phyloP scores from a whole-genome alignment of 352 stramenopile genomes.

The Phytophthora ramorum region DNA sequence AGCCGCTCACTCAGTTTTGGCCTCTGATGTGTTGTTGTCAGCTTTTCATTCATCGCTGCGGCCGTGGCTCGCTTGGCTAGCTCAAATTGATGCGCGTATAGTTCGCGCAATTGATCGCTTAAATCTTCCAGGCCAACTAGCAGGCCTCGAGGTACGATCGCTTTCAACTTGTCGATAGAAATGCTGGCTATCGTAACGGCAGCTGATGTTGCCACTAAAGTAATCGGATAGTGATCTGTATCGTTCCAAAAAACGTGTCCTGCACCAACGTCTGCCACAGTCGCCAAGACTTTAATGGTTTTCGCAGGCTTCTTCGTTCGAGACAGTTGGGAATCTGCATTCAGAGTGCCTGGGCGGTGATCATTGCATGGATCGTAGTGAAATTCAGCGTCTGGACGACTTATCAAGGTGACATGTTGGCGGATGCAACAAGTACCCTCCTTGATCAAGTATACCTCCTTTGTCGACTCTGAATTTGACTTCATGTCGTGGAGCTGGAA shows the following conservation, averaged over 20 bases:
- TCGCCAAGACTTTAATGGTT: constrained; percentile 46
- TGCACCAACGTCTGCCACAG: constrained; percentile 56
- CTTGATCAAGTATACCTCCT: constrained; percentile 57
- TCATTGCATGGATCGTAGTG: constrained; percentile 6
- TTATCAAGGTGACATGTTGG: constrained; percentile 29
- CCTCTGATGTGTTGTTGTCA: constrained; percentile 3
- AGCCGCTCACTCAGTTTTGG: constrained; percentile 14
- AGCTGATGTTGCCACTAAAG: constrained; percentile 55
- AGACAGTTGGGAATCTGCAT: not conserved
- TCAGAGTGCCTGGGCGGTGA: constrained; percentile 1
- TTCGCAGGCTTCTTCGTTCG: constrained; percentile 5
- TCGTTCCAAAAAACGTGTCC: constrained; percentile 72
- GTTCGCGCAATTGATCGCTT: constrained; percentile 23
- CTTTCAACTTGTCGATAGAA: constrained; percentile 52
- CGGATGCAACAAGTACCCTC: constrained; percentile 60
- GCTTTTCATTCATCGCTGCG: constrained; percentile 62
- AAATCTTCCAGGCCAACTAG: constrained; percentile 38
- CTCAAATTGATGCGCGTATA: constrained; percentile 47
- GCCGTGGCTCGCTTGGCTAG: constrained; percentile 47
- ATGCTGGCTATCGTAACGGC: constrained; percentile 52
- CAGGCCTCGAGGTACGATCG: constrained; percentile 49
- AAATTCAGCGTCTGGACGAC: not conserved
- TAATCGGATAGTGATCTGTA: constrained; percentile 37
- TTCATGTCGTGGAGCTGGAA: constrained; percentile 41
- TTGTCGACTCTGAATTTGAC: not conserved